Percentiles rank a stretch among this genome's conserved stretches.
These are phyloP conservation scores for Fraxinus baroniana DNA, from an alignment of 305 asterid species.

Conservation along the genomic window DNA sequence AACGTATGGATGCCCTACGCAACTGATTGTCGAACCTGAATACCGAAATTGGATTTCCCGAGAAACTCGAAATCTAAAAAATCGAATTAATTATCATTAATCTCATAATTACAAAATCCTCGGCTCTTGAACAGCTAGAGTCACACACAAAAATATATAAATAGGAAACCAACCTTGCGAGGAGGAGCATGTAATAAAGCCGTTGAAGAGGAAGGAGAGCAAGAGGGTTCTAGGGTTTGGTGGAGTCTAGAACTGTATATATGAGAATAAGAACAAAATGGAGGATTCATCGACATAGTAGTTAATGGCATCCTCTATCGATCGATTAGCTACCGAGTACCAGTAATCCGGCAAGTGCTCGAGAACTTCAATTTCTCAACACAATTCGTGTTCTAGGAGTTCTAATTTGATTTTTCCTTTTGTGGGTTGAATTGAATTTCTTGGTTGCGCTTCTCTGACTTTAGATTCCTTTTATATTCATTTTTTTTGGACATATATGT, in stretches of 20 bases:
- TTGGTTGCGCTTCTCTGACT: neutral
- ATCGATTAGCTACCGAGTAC: conserved; percentile 7
- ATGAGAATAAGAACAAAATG: conserved; percentile 19
- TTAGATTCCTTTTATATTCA: neutral
- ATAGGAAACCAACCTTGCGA: conserved; percentile 35
- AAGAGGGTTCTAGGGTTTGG: conserved; percentile 50
- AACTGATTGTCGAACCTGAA: conserved; percentile 36
- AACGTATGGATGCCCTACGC: conserved; percentile 21
- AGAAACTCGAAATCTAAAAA: conserved; percentile 49
- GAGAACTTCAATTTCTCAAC: neutral
- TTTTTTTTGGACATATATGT: too few species aligned
- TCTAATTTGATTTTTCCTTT: neutral
- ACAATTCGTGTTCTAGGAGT: neutral
- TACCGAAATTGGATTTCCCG: conserved; percentile 38
- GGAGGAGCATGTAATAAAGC: conserved; percentile 33
- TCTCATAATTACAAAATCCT: neutral
- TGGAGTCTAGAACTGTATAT: conserved; percentile 31
- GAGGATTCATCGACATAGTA: conserved; percentile 56
- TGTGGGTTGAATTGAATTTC: neutral
- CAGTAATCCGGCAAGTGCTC: neutral
- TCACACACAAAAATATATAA: neutral
- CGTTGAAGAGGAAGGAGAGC: conserved; percentile 44
- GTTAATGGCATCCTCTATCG: conserved; percentile 37
- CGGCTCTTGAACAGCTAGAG: neutral
- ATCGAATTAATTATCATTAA: conserved; percentile 1